Conservation (phyloP, 306 rosid genomes). For the Comarum palustre region DNA sequence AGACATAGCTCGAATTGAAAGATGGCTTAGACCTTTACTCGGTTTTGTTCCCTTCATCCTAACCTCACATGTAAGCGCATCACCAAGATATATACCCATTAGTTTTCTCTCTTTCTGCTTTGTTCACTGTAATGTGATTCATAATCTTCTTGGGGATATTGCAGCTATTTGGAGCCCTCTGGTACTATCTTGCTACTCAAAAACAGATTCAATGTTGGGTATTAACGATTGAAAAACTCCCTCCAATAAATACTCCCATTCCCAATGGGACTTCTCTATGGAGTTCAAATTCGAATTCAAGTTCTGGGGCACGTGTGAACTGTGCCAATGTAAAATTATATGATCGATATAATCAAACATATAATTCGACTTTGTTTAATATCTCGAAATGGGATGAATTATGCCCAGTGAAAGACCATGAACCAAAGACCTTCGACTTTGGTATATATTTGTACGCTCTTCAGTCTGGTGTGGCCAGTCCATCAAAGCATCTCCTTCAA, state of each 20-base stretch:
- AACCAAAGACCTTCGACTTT: background rate
- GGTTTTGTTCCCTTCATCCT: background rate
- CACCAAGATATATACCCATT: too few relatives aligned
- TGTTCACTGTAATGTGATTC: background rate
- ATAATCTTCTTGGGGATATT: background rate
- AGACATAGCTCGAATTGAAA: background rate
- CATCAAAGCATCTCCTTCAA: background rate
- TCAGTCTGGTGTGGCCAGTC: background rate
- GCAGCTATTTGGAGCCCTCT: background rate
- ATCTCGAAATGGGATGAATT: background rate
- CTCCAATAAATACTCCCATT: too few relatives aligned
- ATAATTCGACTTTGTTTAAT: too few relatives aligned
- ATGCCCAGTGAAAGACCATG: background rate
- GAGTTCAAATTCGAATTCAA: too few relatives aligned
- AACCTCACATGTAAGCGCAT: background rate
- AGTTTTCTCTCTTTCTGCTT: too few relatives aligned
- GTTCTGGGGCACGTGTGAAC: background rate
- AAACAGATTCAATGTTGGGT: background rate
- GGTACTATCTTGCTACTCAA: background rate
- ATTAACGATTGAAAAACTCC: too few relatives aligned
- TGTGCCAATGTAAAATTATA: too few relatives aligned
- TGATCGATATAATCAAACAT: too few relatives aligned
- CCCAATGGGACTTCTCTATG: too few relatives aligned
- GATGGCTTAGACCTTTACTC: background rate
- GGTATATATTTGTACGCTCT: background rate